Conservation (phyloP, 148 eudicot species). For the Chenopodium berlandieri region DNA sequence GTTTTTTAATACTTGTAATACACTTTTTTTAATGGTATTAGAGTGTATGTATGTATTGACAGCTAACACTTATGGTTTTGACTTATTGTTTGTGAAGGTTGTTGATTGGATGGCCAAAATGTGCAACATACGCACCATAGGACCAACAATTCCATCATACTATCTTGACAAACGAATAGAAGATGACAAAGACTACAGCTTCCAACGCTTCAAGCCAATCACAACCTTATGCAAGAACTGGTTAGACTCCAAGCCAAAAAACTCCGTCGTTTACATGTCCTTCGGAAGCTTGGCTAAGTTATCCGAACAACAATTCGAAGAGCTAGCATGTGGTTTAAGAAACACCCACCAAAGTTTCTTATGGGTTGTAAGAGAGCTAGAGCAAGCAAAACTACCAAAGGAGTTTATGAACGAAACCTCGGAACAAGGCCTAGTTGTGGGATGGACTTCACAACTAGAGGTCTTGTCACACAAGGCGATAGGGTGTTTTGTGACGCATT, state of each 20-base stretch:
- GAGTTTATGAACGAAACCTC: constrained; percentile 25
- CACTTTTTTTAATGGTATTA: too few species aligned
- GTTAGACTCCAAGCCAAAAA: constrained; percentile 42
- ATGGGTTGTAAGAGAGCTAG: constrained; percentile 58
- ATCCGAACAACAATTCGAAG: constrained; percentile 39
- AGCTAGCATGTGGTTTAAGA: constrained; percentile 42
- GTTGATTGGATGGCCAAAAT: constrained; percentile 43
- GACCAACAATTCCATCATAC: constrained; percentile 60
- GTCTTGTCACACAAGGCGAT: constrained; percentile 40
- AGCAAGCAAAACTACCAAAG: constrained; percentile 41
- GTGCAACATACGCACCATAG: constrained; percentile 43
- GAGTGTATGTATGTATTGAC: too few species aligned
- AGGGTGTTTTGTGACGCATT: constrained; percentile 60
- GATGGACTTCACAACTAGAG: constrained; percentile 59
- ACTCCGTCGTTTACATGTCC: constrained; percentile 57
- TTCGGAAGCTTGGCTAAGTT: constrained; percentile 56
- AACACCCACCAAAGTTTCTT: constrained; percentile 35
- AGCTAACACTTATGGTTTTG: not conserved
- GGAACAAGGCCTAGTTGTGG: constrained; percentile 36
- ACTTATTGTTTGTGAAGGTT: constrained; percentile 17
- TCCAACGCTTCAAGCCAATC: constrained; percentile 42
- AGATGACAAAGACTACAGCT: constrained; percentile 50
- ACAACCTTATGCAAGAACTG: constrained; percentile 31
- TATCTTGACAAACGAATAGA: constrained; percentile 48
- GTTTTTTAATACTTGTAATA: too few species aligned